Conservation (phyloP, 352 stramenopile species). For the Pythium sukuiense region DNA sequence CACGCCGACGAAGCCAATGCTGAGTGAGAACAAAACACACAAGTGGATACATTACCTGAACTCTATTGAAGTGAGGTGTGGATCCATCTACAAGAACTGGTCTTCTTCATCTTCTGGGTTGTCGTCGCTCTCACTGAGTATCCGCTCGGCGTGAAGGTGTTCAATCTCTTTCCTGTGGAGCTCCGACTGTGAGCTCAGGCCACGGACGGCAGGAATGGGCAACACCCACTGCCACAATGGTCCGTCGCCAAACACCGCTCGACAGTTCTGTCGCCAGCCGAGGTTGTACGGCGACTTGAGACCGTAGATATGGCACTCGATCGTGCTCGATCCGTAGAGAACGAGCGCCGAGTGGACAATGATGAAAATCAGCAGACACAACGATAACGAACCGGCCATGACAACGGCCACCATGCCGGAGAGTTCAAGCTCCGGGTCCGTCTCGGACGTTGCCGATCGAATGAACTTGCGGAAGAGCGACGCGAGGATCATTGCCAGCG, state of each 20-base stretch:
- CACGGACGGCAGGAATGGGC: constrained; percentile 34
- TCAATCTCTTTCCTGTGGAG: constrained; percentile 50
- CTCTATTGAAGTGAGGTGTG: background rate
- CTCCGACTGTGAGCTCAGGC: constrained; percentile 20
- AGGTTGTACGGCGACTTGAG: constrained; percentile 64
- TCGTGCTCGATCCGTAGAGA: constrained; percentile 65
- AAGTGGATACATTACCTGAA: background rate
- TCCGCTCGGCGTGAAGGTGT: constrained; percentile 44
- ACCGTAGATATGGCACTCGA: constrained; percentile 79
- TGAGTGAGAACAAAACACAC: constrained; percentile 3
- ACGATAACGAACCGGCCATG: constrained; percentile 59
- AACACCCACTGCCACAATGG: constrained; percentile 58
- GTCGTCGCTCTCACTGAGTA: constrained; percentile 39
- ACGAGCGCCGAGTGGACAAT: constrained; percentile 73
- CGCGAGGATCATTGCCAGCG: constrained; percentile 55
- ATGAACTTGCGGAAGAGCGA: constrained; percentile 58
- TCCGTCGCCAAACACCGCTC: constrained; percentile 52
- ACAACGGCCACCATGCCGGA: constrained; percentile 69
- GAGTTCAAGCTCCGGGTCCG: constrained; percentile 35
- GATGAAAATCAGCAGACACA: constrained; percentile 76
- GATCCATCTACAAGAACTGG: constrained; percentile 39
- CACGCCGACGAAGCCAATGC: constrained; percentile 54
- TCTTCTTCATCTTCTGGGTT: constrained; percentile 56
- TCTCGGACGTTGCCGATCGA: constrained; percentile 22
- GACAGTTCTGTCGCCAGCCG: constrained; percentile 60